Percentiles rank a stretch among this genome's conserved stretches.
phyloP scores from a whole-genome alignment of 495 filamentous ascomycete genomes.

The Neurospora discreta region DNA sequence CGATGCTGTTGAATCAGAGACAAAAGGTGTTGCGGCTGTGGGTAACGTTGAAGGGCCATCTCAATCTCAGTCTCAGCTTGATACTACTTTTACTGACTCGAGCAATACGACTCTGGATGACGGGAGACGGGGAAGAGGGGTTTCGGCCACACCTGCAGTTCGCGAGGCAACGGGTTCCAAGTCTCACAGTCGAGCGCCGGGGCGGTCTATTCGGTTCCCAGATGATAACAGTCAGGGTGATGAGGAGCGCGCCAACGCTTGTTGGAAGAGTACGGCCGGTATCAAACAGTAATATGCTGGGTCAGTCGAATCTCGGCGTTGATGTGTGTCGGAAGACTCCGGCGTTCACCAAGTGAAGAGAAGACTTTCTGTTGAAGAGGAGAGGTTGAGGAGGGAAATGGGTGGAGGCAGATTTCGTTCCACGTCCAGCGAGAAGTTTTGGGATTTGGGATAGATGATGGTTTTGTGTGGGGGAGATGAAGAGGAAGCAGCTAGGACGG shows the following conservation, averaged over 20 bases:
- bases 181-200: background rate
- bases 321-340: background rate
- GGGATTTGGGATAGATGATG: background rate
- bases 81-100: background rate
- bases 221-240: constrained; percentile 19
- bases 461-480: background rate
- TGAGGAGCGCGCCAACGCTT: background rate
- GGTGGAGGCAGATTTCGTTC: background rate
- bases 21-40: background rate
- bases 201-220: constrained; percentile 33
- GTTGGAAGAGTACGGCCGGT: background rate
- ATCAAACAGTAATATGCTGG: background rate
- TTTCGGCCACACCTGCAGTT: background rate
- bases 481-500: background rate
- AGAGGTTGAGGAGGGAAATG: background rate
- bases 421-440: background rate
- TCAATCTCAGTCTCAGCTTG: background rate
- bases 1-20: background rate
- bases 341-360: background rate
- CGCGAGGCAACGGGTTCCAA: background rate
- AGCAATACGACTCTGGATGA: background rate
- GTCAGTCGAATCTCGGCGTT: background rate
- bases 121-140: background rate
- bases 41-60: background rate
- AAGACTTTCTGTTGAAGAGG: background rate